Base-by-base conservation (phyloP, 495 filamentous ascomycete genomes). In the Penicillium waksmanii region DNA sequence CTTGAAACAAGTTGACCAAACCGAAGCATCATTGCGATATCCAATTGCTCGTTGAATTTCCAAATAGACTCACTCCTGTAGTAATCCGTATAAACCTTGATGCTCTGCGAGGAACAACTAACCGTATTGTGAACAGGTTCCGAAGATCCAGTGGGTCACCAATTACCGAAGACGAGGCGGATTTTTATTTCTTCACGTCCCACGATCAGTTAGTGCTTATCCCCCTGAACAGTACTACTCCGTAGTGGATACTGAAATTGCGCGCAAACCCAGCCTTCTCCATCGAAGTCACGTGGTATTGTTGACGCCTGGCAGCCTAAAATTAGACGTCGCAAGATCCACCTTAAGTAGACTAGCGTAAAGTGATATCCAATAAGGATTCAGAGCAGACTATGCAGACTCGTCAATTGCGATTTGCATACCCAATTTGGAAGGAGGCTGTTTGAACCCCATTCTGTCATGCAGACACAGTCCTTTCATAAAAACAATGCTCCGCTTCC, bases 201-300 rank as follows among this genome's bases (percentile, higher is more conserved):
- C 5, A n/a, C 17, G 42, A 19, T 19, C 17, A 44, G 42, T 44
- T 44, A 44, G 42, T 44, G 42, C 42, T 44, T 44, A 44, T 44
- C 42, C 17, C 8, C 42, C 42, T 44, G 42, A 44, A 44, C 8
- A 44, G 42, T 3, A 31, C 6, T 3, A 31, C 6, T 31, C 27
- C 27, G 27, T 31, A 44, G 42, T 44, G 17, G 17, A 8, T 19
- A 31, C 27, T 31, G 27, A 31, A 31, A 7, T 31, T 31, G 27
- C 27, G 27, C 8, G 27, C 27, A 31, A 31, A 31, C 27, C 8
- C 27, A 31, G 27, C 27, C n/a, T 44, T 17, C 42, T 9, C 5
- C n/a, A 44, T 44, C 15, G 1, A 44, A 17, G 6, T 44, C 42
- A 44, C 42, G 42, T 44, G 42, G 2, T 7, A 38, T 38, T 38